These are phyloP conservation scores for Lyophyllum decastes DNA, from an alignment of 768 basidiomycete species.

Conservation along the genomic window DNA sequence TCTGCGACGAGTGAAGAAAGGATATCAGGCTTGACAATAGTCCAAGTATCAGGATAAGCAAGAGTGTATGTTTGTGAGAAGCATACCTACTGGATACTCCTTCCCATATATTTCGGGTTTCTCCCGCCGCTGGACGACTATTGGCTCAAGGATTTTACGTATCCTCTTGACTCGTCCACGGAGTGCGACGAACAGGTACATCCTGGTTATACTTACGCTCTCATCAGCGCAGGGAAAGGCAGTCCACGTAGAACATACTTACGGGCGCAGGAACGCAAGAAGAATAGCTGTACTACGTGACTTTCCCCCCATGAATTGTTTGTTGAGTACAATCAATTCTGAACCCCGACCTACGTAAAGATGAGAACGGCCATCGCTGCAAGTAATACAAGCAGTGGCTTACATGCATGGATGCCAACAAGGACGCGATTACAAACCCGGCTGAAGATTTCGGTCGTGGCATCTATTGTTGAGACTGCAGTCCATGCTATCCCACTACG, in stretches of 20 bases:
- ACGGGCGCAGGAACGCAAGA: neutral
- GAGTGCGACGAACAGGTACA: neutral
- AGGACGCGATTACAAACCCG: conserved; percentile 12
- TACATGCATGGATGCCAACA: conserved; percentile 10
- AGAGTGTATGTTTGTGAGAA: neutral
- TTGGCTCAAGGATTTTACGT: neutral
- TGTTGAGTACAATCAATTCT: conserved; percentile 1
- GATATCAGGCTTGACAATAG: conserved; percentile 1
- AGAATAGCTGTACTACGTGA: neutral
- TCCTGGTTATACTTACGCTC: neutral
- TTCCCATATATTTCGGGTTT: neutral
- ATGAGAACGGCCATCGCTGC: too few relatives aligned
- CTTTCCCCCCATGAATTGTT: neutral
- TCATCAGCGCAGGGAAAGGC: neutral
- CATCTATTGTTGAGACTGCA: conserved; percentile 1
- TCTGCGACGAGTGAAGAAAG: conserved; percentile 3
- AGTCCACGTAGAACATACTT: neutral
- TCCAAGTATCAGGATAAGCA: too few relatives aligned
- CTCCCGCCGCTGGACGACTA: neutral
- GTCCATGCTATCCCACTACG: neutral
- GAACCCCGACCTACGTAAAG: conserved; percentile 4
- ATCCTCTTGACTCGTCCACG: conserved; percentile 1
- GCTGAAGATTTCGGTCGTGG: conserved; percentile 12
- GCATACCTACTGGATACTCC: neutral
- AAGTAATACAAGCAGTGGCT: neutral